Conservation (phyloP, 352 stramenopile genomes). For the Globisporangium viniferum region DNA sequence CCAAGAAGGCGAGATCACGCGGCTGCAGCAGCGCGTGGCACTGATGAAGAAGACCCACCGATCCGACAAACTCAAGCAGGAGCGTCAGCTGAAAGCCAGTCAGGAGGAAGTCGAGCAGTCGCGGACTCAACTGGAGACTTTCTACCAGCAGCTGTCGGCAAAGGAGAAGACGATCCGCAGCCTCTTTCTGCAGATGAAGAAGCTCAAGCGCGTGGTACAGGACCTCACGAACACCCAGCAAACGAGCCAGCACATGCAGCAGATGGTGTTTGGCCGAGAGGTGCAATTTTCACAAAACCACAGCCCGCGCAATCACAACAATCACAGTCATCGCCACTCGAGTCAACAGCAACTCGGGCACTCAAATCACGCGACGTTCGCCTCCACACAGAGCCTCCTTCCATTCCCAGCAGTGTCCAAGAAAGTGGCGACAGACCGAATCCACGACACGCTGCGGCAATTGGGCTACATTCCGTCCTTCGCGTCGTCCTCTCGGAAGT, state of each 20-base stretch:
- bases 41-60: slow-evolving; percentile 64
- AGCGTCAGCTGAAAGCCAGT: slow-evolving; percentile 35
- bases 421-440: slow-evolving; percentile 17
- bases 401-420: slow-evolving; percentile 3
- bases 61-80: slow-evolving; percentile 46
- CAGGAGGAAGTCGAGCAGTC: slow-evolving; percentile 48
- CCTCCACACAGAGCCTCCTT: neutral
- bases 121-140: slow-evolving; percentile 39
- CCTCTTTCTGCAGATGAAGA: slow-evolving; percentile 72
- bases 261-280: slow-evolving; percentile 32
- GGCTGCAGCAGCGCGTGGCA: slow-evolving; percentile 52
- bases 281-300: slow-evolving; percentile 26
- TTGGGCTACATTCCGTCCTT: slow-evolving; percentile 37
- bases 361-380: neutral
- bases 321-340: slow-evolving; percentile 1
- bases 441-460: slow-evolving; percentile 39
- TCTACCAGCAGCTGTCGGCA: slow-evolving; percentile 43
- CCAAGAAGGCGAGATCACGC: slow-evolving; percentile 64
- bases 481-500: slow-evolving; percentile 3
- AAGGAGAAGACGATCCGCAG: slow-evolving; percentile 62
- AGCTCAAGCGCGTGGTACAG: slow-evolving; percentile 63
- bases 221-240: slow-evolving; percentile 48
- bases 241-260: slow-evolving; percentile 54
- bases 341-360: neutral
- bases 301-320: slow-evolving; percentile 6